A percentile compares a stretch with the other conserved stretches of the same genome.
These are phyloP conservation scores for Ogataea chonburiensis DNA, from an alignment of 805 yeast genomes.

Conservation along the genomic window DNA sequence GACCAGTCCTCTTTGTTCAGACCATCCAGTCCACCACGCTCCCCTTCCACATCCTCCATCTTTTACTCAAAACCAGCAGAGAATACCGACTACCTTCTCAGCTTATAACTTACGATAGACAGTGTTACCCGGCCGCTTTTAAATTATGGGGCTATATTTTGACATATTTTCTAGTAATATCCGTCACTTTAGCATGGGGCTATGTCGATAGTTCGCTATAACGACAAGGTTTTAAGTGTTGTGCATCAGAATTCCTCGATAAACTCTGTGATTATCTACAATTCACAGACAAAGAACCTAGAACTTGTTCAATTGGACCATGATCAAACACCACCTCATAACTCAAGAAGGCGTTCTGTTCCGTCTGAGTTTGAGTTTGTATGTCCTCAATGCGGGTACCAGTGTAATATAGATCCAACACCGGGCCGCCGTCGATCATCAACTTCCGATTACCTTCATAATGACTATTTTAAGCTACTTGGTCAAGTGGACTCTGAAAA, in stretches of 20 bases:
- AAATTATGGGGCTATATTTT: background rate
- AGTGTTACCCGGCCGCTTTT: constrained; percentile 7
- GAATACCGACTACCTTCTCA: constrained; percentile 18
- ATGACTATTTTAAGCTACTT: constrained; percentile 32
- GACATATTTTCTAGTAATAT: background rate
- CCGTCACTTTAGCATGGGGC: background rate
- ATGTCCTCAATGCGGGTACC: constrained; percentile 32
- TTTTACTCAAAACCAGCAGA: constrained; percentile 10
- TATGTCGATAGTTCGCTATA: constrained; percentile 23
- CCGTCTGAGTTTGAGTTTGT: constrained; percentile 19
- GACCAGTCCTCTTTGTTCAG: background rate
- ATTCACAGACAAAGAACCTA: constrained; percentile 28
- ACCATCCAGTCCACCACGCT: background rate
- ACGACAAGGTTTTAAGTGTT: constrained; percentile 17
- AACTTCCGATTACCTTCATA: constrained; percentile 20
- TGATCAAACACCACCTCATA: background rate
- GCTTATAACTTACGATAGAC: constrained; percentile 7
- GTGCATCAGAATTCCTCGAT: constrained; percentile 24
- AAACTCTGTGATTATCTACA: constrained; percentile 32
- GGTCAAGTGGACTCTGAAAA: constrained; percentile 21
- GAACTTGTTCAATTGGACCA: constrained; percentile 26
- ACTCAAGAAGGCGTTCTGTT: constrained; percentile 13
- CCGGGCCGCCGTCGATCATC: constrained; percentile 4
- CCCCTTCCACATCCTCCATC: constrained; percentile 7
- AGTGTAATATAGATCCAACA: constrained; percentile 15